Evolutionary conservation across 1,284 basidiomycete species (phyloP).

Genomic region (Cutaneotrichosporon cavernicola): DNA sequence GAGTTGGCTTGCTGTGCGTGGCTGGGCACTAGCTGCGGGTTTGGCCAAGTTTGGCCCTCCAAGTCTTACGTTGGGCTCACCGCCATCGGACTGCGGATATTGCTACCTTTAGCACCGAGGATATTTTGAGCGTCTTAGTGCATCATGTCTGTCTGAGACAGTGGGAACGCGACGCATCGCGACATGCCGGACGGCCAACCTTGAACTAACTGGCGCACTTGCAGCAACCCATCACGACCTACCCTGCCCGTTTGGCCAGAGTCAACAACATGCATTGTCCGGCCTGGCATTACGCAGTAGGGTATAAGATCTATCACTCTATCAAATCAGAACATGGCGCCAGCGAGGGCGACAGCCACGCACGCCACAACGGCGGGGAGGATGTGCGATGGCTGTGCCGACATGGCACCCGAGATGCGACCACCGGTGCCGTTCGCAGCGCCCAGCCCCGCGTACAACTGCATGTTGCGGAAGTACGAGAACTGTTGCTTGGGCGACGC

Average conservation of each 20-base stretch:
- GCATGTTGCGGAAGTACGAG: conserved; percentile 49
- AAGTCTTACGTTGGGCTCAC: no score
- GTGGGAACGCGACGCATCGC: no score
- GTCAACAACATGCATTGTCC: neutral
- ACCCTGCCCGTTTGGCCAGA: no score
- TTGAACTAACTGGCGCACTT: no score
- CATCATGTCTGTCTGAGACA: no score
- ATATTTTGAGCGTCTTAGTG: neutral
- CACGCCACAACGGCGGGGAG: conserved; percentile 1
- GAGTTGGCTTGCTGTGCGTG: no score
- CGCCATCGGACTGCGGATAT: no score
- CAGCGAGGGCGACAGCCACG: conserved; percentile 4
- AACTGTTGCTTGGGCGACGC: conserved; percentile 48
- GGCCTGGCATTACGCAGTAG: neutral
- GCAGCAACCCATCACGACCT: neutral
- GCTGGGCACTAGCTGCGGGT: no score
- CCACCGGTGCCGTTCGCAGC: conserved; percentile 26
- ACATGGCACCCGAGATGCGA: neutral
- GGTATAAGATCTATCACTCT: conserved; percentile 1
- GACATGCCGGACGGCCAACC: no score
- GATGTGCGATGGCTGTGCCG: neutral
- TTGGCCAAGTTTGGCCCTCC: no score
- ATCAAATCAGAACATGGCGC: conserved; percentile 8
- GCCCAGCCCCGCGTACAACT: conserved; percentile 39
- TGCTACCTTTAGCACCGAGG: neutral